Evolutionary conservation across 306 rosid genomes (phyloP).

Genomic region (Amphicarpaea edgeworthii): DNA sequence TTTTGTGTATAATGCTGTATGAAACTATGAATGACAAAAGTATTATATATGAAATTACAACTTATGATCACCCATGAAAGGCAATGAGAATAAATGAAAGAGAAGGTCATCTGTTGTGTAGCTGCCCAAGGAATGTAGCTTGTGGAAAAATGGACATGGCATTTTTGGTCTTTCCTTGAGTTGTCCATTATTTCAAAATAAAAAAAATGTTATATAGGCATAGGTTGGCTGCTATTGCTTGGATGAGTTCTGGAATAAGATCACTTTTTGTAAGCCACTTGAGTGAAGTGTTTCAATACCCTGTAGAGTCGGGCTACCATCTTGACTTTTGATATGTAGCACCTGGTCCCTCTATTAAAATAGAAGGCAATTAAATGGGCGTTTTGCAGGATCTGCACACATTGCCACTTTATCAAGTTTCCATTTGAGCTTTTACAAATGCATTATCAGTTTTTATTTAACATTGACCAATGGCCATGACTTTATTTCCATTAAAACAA

Average conservation of each 20-base stretch:
- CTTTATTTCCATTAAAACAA: not conserved
- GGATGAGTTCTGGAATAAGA: no score
- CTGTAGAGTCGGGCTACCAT: not conserved
- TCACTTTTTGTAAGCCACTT: no score
- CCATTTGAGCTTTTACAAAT: not conserved
- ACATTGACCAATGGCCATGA: not conserved
- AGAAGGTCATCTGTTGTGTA: no score
- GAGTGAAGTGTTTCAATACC: not conserved
- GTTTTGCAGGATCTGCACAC: not conserved
- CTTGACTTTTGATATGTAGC: not conserved
- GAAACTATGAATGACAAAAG: not conserved
- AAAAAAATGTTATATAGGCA: no score
- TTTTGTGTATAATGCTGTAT: conserved; percentile 1
- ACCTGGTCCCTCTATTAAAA: not conserved
- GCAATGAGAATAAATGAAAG: no score
- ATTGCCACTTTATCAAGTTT: not conserved
- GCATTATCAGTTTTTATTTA: not conserved
- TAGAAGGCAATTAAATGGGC: not conserved
- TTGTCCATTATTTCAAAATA: no score
- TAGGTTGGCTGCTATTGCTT: no score
- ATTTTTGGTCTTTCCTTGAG: no score
- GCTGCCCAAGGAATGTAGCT: no score
- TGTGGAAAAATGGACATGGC: no score
- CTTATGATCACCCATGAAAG: no score
- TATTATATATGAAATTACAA: not conserved